Evolutionary conservation across 1,284 basidiomycete species (phyloP), one percentile per base, ranked within the genome.

Genomic region (Lignosus rhinocerotis): DNA sequence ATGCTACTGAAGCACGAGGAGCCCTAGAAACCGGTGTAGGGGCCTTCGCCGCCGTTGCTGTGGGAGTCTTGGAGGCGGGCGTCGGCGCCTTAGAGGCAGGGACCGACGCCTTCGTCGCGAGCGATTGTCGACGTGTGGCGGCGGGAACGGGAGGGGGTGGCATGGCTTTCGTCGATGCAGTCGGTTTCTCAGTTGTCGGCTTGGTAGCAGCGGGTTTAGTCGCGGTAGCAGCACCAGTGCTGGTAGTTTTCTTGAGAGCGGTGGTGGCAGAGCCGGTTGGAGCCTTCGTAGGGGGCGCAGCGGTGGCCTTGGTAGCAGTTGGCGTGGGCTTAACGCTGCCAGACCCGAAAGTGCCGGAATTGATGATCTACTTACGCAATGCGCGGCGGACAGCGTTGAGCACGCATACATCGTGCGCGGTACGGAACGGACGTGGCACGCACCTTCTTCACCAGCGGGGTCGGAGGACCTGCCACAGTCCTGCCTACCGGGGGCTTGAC

Each of bases 381-480:
- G 49, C 30, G 32, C 16, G 10, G 51, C 41, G 47, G 30, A 48
- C 39, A 59, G 42, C 38, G 57, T 47, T 55, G 25, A 36, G 46
- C 43, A 36, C 45, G 56, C 50, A 45, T 17, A 53, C 32, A 34
- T 17, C 59, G 38, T 43, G 49, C 49, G 30, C 34, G 33, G 12
- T 21, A 30, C 31, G 60, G 55, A 51, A 38, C 33, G 17, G 43
- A 47, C 66, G 64, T 68, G 70, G 45, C 51, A 78, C 79, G 57
- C 66, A 85, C 88, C 81, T 86, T 89, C 75, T 85, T 90, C 54
- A 86, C 85, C 17, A 79, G 71, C 52, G 84, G 80, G 38, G 83
- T 81, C 44, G 79, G 72, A 43, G 81, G 76, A 36, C 74, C 75
- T 49, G 60, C 66, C 10, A 67, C 56, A 10, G 66, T 61, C 71